Evolutionary conservation across 2,329 filamentous ascomycete species (phyloP).

Genomic region (Hymenoscyphus linearis): DNA sequence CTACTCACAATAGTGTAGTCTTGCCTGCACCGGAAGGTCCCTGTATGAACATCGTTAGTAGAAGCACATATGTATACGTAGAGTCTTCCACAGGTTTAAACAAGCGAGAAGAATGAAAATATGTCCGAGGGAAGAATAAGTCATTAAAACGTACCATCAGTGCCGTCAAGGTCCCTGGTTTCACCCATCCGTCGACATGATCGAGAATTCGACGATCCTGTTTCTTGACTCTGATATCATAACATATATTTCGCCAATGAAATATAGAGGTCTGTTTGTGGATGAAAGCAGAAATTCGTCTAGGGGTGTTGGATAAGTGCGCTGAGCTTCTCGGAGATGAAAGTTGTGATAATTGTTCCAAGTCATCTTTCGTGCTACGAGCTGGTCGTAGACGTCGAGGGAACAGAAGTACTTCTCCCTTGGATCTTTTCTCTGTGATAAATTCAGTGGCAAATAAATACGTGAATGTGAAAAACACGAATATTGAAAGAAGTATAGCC

Average conservation of each 20-base stretch:
- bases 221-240: slow-evolving; percentile 63
- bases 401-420: slow-evolving; percentile 71
- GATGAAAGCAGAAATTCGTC: slow-evolving; percentile 8
- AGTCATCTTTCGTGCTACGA: neutral
- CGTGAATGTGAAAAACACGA: slow-evolving; percentile 50
- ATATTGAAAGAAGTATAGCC: slow-evolving; percentile 61
- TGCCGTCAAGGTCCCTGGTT: slow-evolving; percentile 61
- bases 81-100: neutral
- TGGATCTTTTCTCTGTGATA: slow-evolving; percentile 43
- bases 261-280: slow-evolving; percentile 25
- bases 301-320: neutral
- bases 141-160: slow-evolving; percentile 42
- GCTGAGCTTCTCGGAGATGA: neutral
- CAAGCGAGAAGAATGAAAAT: neutral
- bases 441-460: slow-evolving; percentile 62
- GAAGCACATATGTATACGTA: neutral
- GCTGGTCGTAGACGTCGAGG: slow-evolving; percentile 44
- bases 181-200: slow-evolving; percentile 64
- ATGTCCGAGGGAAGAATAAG: neutral
- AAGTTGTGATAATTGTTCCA: neutral
- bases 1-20: slow-evolving; percentile 62
- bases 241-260: slow-evolving; percentile 47
- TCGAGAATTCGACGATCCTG: slow-evolving; percentile 58
- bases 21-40: slow-evolving; percentile 67
- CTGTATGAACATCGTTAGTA: neutral